phyloP scores from a whole-genome alignment of 2,329 filamentous ascomycete genomes.

The Exophiala oligosperma region DNA sequence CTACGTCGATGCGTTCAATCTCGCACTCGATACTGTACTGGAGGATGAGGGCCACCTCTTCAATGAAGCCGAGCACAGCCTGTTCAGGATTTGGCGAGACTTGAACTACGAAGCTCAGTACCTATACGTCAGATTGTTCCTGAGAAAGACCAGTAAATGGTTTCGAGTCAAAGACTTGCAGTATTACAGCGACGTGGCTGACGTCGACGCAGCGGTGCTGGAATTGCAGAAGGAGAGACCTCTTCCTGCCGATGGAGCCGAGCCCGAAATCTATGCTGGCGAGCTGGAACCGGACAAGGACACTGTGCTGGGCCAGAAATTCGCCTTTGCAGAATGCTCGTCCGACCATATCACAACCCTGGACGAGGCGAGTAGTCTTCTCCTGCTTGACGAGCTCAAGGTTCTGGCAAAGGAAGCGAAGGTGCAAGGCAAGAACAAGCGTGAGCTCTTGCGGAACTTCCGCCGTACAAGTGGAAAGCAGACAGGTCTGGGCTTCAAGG shows the following conservation, averaged over 20 bases:
- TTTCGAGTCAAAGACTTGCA: conserved; percentile 75
- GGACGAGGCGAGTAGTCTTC: conserved; percentile 77
- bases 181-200: conserved; percentile 80
- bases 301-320: conserved; percentile 54
- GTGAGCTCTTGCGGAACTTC: conserved; percentile 73
- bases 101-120: conserved; percentile 87
- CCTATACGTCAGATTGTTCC: conserved; percentile 85
- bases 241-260: conserved; percentile 51
- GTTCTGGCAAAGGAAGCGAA: conserved; percentile 80
- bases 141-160: conserved; percentile 90
- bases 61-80: conserved; percentile 69
- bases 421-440: conserved; percentile 83
- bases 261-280: conserved; percentile 43
- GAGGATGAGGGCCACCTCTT: conserved; percentile 89
- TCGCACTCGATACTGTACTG: conserved; percentile 85
- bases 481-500: conserved; percentile 68
- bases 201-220: conserved; percentile 66
- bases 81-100: conserved; percentile 74
- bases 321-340: conserved; percentile 79
- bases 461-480: conserved; percentile 74
- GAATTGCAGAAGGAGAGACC: conserved; percentile 60
- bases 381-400: conserved; percentile 88
- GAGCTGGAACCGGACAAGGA: conserved; percentile 51
- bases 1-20: conserved; percentile 95
- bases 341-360: conserved; percentile 71